These are phyloP conservation scores for Hypseocharis bilobata DNA, from an alignment of 441 rosid genomes.

Conservation along the genomic window DNA sequence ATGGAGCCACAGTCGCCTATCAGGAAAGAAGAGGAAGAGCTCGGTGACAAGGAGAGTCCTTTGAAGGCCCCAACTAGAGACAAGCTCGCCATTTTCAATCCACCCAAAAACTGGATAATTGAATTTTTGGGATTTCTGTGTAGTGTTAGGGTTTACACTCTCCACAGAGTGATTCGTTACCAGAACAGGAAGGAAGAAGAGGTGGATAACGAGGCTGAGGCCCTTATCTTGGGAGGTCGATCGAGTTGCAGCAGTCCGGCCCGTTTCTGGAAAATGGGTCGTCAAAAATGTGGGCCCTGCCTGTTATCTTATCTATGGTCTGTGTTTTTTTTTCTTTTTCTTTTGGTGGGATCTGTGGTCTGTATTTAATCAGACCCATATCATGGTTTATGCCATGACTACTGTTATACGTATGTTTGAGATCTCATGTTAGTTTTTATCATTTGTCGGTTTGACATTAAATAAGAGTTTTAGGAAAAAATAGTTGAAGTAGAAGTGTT, in stretches of 20 bases:
- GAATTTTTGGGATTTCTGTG: not conserved
- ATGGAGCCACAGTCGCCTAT: conserved; percentile 36
- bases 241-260: not conserved
- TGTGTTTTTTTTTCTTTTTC: no score
- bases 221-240: not conserved
- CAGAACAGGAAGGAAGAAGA: not conserved
- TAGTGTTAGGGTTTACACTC: not conserved
- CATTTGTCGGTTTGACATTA: no score
- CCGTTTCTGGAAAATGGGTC: not conserved
- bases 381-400: no score
- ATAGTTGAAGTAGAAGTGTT: no score
- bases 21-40: conserved; percentile 49
- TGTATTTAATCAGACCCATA: no score
- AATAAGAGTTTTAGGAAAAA: no score
- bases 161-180: not conserved
- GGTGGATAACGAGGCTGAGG: not conserved
- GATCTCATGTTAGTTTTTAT: no score
- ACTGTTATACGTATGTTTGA: no score
- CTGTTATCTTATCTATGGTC: no score
- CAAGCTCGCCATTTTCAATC: conserved; percentile 31
- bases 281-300: not conserved
- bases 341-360: no score
- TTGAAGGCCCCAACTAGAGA: conserved; percentile 44
- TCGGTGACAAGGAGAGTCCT: conserved; percentile 50
- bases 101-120: not conserved